A percentile compares a stretch with the other conserved stretches of the same genome.
Evolutionary conservation across 192 early-diverging fungal genomes (phyloP).

Genomic region (Podila clonocystis): DNA sequence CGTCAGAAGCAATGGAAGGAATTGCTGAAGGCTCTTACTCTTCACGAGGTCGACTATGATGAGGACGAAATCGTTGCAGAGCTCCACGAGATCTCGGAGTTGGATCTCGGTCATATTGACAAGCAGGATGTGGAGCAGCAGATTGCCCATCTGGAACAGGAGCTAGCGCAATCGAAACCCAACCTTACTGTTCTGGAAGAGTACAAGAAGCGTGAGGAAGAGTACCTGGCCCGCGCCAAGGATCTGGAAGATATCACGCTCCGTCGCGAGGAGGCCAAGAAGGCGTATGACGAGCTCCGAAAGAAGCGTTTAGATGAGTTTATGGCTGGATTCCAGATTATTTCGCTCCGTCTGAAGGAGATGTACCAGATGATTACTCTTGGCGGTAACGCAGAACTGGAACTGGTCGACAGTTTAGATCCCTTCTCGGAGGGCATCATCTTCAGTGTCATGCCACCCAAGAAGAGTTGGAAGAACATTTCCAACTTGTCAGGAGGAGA

Average conservation of each 20-base stretch:
- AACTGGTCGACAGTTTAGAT: slow-evolving; percentile 96
- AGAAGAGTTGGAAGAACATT: slow-evolving; percentile 99
- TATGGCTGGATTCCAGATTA: slow-evolving; percentile 93
- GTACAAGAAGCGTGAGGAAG: slow-evolving; percentile 82
- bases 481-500: slow-evolving; percentile 99
- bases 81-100: slow-evolving; percentile 65
- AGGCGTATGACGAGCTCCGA: slow-evolving; percentile 77
- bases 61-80: slow-evolving; percentile 55
- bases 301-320: slow-evolving; percentile 90
- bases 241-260: slow-evolving; percentile 82
- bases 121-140: slow-evolving; percentile 71
- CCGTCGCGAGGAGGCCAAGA: slow-evolving; percentile 79
- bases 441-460: slow-evolving; percentile 99
- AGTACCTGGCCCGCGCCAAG: slow-evolving; percentile 72
- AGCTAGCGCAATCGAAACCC: slow-evolving; percentile 70
- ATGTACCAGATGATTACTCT: slow-evolving; percentile 99
- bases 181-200: slow-evolving; percentile 91
- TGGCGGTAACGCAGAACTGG: slow-evolving; percentile 98
- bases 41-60: slow-evolving; percentile 64
- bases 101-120: slow-evolving; percentile 74
- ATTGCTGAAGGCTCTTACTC: slow-evolving; percentile 52
- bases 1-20: slow-evolving; percentile 66
- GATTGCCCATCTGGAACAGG: slow-evolving; percentile 78
- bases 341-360: slow-evolving; percentile 96
- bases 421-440: slow-evolving; percentile 99